Evolutionary conservation across 257 asterid species (phyloP).

Genomic region (Marsdenia floribunda): DNA sequence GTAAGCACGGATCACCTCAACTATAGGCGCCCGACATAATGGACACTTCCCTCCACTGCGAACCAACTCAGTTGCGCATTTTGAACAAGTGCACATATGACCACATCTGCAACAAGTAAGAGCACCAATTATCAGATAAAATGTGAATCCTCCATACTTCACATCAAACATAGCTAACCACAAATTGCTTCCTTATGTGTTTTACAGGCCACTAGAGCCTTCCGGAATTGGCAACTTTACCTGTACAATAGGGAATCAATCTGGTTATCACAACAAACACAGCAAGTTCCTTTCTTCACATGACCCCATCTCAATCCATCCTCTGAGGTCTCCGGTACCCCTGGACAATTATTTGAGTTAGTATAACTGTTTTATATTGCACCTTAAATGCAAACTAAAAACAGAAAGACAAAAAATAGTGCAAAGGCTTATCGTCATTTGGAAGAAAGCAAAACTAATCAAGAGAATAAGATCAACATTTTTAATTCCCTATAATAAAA

Average conservation of each 20-base stretch:
- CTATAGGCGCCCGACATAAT: constrained; percentile 84
- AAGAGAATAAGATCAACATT: not conserved
- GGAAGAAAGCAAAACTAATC: constrained; percentile 4
- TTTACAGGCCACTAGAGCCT: not conserved
- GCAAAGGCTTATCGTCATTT: not conserved
- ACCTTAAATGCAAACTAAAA: not conserved
- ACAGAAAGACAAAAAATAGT: not conserved
- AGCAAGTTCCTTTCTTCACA: constrained; percentile 93
- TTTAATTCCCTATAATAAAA: not conserved
- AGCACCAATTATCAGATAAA: not conserved
- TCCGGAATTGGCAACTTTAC: constrained; percentile 24
- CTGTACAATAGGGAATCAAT: constrained; percentile 94
- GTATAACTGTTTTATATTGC: constrained; percentile 2
- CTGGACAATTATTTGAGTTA: constrained; percentile 28
- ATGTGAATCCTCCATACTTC: not conserved
- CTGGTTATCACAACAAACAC: constrained; percentile 85
- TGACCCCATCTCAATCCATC: constrained; percentile 82
- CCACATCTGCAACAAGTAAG: constrained; percentile 61
- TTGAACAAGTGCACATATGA: constrained; percentile 95
- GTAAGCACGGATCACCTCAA: constrained; percentile 95
- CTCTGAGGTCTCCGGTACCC: constrained; percentile 56
- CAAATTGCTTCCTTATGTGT: not conserved
- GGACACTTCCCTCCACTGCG: constrained; percentile 91
- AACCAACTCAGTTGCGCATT: constrained; percentile 82
- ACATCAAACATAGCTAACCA: not conserved